These are phyloP conservation scores for Eucalyptus camaldulensis DNA, from an alignment of 345 rosid genomes.

Conservation along the genomic window DNA sequence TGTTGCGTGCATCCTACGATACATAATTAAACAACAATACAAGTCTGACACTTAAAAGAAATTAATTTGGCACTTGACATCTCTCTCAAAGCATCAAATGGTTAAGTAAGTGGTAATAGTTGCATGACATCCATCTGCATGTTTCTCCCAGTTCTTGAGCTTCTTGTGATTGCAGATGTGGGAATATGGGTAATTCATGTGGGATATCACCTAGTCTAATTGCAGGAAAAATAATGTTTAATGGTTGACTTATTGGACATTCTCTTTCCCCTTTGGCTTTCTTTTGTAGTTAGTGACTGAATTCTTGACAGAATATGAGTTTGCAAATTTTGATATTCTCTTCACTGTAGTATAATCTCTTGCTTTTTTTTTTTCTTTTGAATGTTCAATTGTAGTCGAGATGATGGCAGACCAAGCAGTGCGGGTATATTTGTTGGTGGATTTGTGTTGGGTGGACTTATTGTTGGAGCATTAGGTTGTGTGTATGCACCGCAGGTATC, in stretches of 20 bases:
- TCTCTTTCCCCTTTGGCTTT: not conserved
- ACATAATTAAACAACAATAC: not conserved
- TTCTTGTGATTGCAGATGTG: not conserved
- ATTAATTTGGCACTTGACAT: not conserved
- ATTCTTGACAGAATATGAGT: not conserved
- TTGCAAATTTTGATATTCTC: not conserved
- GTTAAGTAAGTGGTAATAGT: not conserved
- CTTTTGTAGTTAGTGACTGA: not conserved
- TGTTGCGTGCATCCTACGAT: not conserved
- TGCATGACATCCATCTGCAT: not conserved
- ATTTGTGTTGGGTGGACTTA: conserved; percentile 32
- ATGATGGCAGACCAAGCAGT: conserved; percentile 7
- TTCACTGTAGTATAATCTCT: not conserved
- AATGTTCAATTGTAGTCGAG: conserved; percentile 1
- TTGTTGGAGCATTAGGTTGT: conserved; percentile 27
- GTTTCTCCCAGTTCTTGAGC: not conserved
- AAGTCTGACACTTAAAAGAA: not conserved
- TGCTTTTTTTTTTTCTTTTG: not conserved
- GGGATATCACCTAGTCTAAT: not conserved
- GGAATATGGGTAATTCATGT: not conserved
- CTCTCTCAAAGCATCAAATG: not conserved
- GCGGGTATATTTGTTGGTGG: conserved; percentile 34
- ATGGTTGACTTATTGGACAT: not conserved
- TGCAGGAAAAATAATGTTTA: not conserved
- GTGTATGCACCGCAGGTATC: conserved; percentile 40